Percentiles rank a stretch among this genome's conserved stretches.
Evolutionary conservation across 192 early-diverging fungal species (phyloP).

Genomic region (Coemansia sp.): DNA sequence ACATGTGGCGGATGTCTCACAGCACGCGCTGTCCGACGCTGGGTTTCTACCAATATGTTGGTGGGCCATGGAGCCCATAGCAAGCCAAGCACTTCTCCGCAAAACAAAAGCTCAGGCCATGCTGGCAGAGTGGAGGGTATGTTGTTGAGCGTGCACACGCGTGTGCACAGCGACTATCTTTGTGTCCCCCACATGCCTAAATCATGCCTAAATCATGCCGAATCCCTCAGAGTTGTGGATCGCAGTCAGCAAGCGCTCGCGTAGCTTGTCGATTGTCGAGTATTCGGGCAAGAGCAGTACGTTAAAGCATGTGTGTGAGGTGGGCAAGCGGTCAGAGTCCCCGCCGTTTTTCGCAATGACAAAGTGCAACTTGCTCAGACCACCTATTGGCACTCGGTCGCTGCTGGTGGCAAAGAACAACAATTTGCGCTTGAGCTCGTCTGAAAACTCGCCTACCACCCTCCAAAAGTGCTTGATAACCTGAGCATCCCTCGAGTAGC

Average conservation of each 20-base stretch:
- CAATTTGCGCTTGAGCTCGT: conserved; percentile 83
- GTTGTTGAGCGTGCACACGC: neutral
- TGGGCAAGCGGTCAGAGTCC: conserved; percentile 84
- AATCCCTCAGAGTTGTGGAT: conserved; percentile 81
- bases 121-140: neutral
- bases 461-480: conserved; percentile 85
- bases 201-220: conserved; percentile 67
- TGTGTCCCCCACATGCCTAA: conserved; percentile 18
- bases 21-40: neutral
- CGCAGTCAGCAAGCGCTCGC: conserved; percentile 72
- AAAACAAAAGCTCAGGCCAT: neutral
- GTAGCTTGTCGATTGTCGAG: conserved; percentile 70
- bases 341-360: conserved; percentile 83
- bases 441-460: conserved; percentile 74
- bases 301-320: conserved; percentile 93
- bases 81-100: neutral
- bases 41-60: neutral
- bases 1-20: neutral
- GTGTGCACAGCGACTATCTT: neutral
- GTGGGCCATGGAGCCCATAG: neutral
- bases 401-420: conserved; percentile 89
- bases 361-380: conserved; percentile 80
- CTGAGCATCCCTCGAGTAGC: conserved; percentile 62
- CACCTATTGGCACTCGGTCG: conserved; percentile 87
- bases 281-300: conserved; percentile 85